phyloP scores from a whole-genome alignment of 306 rosid species.

The Lathyrus aphaca region DNA sequence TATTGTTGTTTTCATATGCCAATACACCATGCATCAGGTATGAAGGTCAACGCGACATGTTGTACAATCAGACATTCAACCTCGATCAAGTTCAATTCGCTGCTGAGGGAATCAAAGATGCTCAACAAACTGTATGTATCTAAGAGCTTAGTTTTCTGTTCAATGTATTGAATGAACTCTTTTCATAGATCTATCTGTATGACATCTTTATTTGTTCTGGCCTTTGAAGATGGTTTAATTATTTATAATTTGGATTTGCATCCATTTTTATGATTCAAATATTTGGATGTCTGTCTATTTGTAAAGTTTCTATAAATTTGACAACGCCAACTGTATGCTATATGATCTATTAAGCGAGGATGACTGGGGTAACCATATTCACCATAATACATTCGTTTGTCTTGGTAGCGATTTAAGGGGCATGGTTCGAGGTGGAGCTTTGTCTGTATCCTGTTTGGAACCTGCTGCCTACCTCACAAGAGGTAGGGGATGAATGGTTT shows the following conservation, averaged over 20 bases:
- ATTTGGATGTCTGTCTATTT: conserved; percentile 15
- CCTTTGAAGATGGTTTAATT: not conserved
- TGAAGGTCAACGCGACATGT: conserved; percentile 98
- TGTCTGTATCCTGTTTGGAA: conserved; percentile 71
- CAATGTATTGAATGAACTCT: conserved; percentile 11
- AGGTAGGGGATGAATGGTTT: conserved; percentile 68
- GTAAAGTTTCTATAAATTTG: conserved; percentile 29
- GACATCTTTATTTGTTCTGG: conserved; percentile 7
- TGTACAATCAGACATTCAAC: conserved; percentile 94
- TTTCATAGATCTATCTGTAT: conserved; percentile 1
- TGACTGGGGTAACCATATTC: conserved; percentile 58
- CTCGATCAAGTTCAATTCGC: conserved; percentile 98
- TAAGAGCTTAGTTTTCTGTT: conserved; percentile 28
- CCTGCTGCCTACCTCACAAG: conserved; percentile 90
- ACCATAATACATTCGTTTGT: conserved; percentile 66
- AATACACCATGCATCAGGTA: conserved; percentile 61
- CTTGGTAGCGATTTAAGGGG: conserved; percentile 81
- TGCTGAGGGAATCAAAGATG: conserved; percentile 90
- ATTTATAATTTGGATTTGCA: not conserved
- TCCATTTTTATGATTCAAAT: conserved; percentile 4
- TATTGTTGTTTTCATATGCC: conserved; percentile 22
- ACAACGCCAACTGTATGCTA: conserved; percentile 37
- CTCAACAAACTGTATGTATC: conserved; percentile 89
- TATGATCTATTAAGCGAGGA: conserved; percentile 45
- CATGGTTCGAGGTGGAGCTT: conserved; percentile 78